Evolutionary conservation across 2,329 filamentous ascomycete genomes (phyloP), one percentile per base, ranked within the genome.

Genomic region (Torrubiella hemipterigena): DNA sequence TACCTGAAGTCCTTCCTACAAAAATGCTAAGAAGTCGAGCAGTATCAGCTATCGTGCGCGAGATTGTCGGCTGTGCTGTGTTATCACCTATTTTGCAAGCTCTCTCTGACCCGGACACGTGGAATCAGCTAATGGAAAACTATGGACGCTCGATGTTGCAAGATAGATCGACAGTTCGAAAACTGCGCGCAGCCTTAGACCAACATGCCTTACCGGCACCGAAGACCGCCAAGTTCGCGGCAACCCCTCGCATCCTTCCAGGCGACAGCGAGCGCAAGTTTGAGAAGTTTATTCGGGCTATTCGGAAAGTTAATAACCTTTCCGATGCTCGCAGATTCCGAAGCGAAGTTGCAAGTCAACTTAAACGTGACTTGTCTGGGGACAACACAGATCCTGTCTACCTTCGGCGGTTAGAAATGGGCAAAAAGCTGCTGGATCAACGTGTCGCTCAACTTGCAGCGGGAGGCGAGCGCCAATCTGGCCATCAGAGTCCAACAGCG

Each of bases 51-150:
- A 63, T 98, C 32, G 70, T 95, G 37, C 77, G 82, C 44, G 93
- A 98, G 58, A 79, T 98, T 38, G 74, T 95, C n/a, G 69, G 85
- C 15, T 95, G 91, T 54, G 84, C 85, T n/a, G 78, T 98, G 23
- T 62, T 98, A 22, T 77, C 76, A 25, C 91, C 91, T 1, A 61
- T 93, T 15, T 67, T 95, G 49, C 76, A 80, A 45, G 63, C 86
- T 38, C 62, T 98, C 13, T 74, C 83, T 5, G 89, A 98, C 44
- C 87, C 93, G 2, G 93, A 98, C 58, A 93, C 81, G 7, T 98
- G 89, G 89, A 96, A 98, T 47, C 87, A 95, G 53, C 57, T 94
- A 37, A 85, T 96, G 68, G 89, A 96, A 55, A 87, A 79, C 34
- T 85, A 79, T 55, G 81, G 86, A 13, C 77, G 83, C 30, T 80